A percentile compares a stretch with the other conserved stretches of the same genome.
These are phyloP conservation scores for Podochytrium sp. DNA, from an alignment of 192 early-diverging fungal genomes.

Conservation along the genomic window DNA sequence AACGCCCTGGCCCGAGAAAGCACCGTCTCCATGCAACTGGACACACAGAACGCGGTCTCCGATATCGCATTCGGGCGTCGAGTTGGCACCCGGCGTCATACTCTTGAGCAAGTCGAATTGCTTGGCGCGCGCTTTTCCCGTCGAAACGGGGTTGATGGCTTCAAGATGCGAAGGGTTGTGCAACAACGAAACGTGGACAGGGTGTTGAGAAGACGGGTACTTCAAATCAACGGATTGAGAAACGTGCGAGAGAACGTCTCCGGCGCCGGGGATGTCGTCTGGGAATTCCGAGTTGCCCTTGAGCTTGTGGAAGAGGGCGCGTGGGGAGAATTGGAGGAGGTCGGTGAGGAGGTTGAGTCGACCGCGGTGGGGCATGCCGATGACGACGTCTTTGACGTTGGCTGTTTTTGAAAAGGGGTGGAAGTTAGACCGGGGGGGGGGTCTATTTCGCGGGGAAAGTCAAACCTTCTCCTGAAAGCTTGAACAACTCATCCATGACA, in stretches of 20 bases:
- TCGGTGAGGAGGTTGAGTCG: conserved; percentile 92
- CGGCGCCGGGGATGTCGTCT: conserved; percentile 71
- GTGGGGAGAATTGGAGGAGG: conserved; percentile 79
- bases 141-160: conserved; percentile 93
- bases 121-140: conserved; percentile 94
- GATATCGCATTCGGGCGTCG: conserved; percentile 67
- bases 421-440: no score
- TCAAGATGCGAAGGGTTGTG: conserved; percentile 98
- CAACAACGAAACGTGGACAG: conserved; percentile 85
- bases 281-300: conserved; percentile 94
- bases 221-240: conserved; percentile 64
- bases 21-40: conserved; percentile 94
- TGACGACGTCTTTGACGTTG: conserved; percentile 80
- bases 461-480: conserved; percentile 63
- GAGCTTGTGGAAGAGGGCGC: conserved; percentile 90
- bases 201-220: conserved; percentile 56
- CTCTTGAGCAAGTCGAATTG: conserved; percentile 72
- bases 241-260: conserved; percentile 92
- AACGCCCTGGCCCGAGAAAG: conserved; percentile 72
- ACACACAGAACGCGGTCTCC: conserved; percentile 94
- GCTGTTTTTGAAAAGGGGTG: no score
- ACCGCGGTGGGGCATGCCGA: conserved; percentile 97
- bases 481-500: conserved; percentile 85
- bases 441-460: neutral
- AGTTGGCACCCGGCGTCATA: neutral